Evolutionary conservation across 306 rosid genomes (phyloP).

Genomic region (Argentina anserina): DNA sequence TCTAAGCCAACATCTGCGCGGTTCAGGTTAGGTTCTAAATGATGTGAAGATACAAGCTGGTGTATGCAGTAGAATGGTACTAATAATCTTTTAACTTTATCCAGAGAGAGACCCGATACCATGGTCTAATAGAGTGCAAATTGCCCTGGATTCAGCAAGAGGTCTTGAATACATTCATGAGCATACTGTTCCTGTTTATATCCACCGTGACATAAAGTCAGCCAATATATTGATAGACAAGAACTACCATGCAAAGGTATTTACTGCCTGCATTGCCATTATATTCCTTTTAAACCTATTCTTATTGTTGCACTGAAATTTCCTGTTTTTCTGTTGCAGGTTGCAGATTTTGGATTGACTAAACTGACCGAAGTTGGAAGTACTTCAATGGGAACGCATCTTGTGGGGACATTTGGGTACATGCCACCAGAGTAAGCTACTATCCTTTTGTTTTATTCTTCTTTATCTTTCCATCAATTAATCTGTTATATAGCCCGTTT

Average conservation of each 20-base stretch:
- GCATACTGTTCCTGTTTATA: slow-evolving; percentile 94
- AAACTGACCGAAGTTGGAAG: slow-evolving; percentile 89
- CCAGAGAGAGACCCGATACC: slow-evolving; percentile 74
- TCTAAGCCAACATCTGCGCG: slow-evolving; percentile 85
- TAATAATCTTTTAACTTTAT: slow-evolving; percentile 16
- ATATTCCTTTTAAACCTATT: slow-evolving; percentile 19
- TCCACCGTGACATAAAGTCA: slow-evolving; percentile 94
- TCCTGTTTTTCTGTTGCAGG: slow-evolving; percentile 37
- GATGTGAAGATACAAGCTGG: slow-evolving; percentile 13
- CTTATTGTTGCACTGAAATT: slow-evolving; percentile 13
- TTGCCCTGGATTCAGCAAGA: slow-evolving; percentile 95
- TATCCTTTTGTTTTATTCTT: background rate
- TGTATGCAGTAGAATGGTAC: slow-evolving; percentile 4
- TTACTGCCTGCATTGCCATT: background rate
- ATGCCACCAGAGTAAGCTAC: slow-evolving; percentile 86
- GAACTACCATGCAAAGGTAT: slow-evolving; percentile 81
- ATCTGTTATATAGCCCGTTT: background rate
- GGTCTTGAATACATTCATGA: slow-evolving; percentile 98
- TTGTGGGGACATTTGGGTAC: slow-evolving; percentile 91
- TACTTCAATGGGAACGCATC: slow-evolving; percentile 72
- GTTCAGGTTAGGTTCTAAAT: slow-evolving; percentile 55
- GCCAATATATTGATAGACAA: slow-evolving; percentile 91
- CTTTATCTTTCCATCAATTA: background rate
- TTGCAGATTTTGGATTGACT: slow-evolving; percentile 94
- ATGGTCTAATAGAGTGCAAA: slow-evolving; percentile 87